A percentile compares a stretch with the other conserved stretches of the same genome.
Conservation (phyloP, 1,284 basidiomycete genomes). For the Exobasidium cylindrosporum region DNA sequence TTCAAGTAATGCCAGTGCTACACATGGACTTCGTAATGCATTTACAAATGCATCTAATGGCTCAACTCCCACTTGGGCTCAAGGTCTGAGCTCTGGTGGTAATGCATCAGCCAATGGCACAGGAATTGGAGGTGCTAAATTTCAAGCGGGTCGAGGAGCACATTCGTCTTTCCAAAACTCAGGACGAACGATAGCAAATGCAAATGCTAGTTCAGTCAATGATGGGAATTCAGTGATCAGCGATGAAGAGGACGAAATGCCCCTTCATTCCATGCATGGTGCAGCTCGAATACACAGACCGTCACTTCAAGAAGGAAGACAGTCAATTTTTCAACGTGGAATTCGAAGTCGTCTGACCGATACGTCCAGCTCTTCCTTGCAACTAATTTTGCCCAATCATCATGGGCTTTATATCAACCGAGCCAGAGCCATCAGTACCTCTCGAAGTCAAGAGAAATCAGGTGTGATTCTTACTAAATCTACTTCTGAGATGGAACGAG, state of each 20-base stretch:
- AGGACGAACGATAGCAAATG: slow-evolving; percentile 37
- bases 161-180: slow-evolving; percentile 42
- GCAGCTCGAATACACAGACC: neutral
- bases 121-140: slow-evolving; percentile 45
- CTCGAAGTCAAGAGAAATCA: neutral
- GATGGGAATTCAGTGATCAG: slow-evolving; percentile 27
- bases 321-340: neutral
- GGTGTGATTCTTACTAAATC: neutral
- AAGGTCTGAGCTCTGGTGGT: slow-evolving; percentile 34
- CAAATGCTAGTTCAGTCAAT: slow-evolving; percentile 23
- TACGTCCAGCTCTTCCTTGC: neutral
- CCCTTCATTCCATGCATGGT: neutral
- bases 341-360: neutral
- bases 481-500: neutral
- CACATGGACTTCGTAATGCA: slow-evolving; percentile 33
- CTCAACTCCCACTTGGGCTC: slow-evolving; percentile 30
- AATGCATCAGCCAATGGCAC: slow-evolving; percentile 25
- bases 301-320: neutral
- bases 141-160: slow-evolving; percentile 42
- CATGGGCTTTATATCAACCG: neutral
- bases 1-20: slow-evolving; percentile 11
- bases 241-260: slow-evolving; percentile 15
- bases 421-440: neutral
- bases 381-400: neutral
- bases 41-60: slow-evolving; percentile 17